Base-by-base conservation (phyloP, 495 filamentous ascomycete species). In the Chaetomium fimeti region DNA sequence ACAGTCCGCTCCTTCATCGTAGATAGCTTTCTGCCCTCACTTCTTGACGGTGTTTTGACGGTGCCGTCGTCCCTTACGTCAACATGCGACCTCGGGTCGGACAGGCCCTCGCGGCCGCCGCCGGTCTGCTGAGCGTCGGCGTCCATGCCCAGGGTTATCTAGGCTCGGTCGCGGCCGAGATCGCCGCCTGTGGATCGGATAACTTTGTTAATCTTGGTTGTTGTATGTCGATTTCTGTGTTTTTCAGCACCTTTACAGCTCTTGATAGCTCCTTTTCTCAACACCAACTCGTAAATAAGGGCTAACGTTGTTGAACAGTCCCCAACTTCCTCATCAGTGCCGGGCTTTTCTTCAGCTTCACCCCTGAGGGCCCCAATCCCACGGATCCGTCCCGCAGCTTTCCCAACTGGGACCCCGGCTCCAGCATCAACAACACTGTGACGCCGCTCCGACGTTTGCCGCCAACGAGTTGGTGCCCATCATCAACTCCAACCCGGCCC, bases 161-260 rank as follows among this genome's bases (percentile, higher is more conserved):
- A n/a, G 66, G 64, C 45, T 60, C 61, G 2, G 51, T 69, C 20
- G 3, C 43, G 15, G 32, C 47, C 61, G 43, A 60, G 38, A 9
- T 55, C 6, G 25, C 25, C 7, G 18, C 42, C 1, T 75, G 73
- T 40, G 54, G 51, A 12, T 5, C 24, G 11, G 63, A 71, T 20
- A 70, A 71, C 32, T 68, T 69, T 32, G 28, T 65, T 40, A 65
- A 60, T 24, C 36, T 70, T 2, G 72, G 72, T 6, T 75, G 72
- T 60, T 66, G 32, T 36, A 36, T 1, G 32, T 36, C 12, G 8
- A 36, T 36, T 36, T 5, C 32, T 9, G 6, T 11, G 1, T 36
- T 36, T 36, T 36, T 5, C 5, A 9, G 32, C 32, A 36, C 12
- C 8, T 9, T 9, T 11, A 11, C 32, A 36, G 1, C 32, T 36